Conservation (phyloP, 2,329 filamentous ascomycete species). For the Colletotrichum somersetense region DNA sequence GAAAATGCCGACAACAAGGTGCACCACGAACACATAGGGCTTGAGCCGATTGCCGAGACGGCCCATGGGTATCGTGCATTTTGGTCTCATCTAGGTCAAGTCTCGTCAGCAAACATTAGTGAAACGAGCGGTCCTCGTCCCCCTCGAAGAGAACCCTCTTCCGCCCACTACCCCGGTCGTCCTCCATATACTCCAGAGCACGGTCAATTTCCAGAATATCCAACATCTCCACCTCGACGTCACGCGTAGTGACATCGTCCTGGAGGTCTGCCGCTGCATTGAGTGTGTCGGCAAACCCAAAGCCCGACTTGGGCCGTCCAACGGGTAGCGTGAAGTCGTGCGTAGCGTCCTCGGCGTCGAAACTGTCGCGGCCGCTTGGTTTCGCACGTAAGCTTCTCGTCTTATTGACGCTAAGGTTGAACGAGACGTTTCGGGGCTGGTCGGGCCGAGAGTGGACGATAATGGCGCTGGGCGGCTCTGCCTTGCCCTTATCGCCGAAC, state of each 20-base stretch:
- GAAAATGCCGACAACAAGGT: slow-evolving; percentile 29
- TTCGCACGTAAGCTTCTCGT: slow-evolving; percentile 35
- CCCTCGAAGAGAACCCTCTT: slow-evolving; percentile 68
- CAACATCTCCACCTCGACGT: slow-evolving; percentile 72
- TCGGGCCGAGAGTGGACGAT: slow-evolving; percentile 64
- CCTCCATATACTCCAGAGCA: slow-evolving; percentile 68
- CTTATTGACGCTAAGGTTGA: slow-evolving; percentile 64
- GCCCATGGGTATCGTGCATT: slow-evolving; percentile 56
- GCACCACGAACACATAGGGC: background rate
- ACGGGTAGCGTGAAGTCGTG: slow-evolving; percentile 45
- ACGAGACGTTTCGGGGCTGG: slow-evolving; percentile 56
- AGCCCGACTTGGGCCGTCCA: slow-evolving; percentile 53
- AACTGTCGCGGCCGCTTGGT: slow-evolving; percentile 27
- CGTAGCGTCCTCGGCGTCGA: slow-evolving; percentile 36
- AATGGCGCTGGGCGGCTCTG: slow-evolving; percentile 63
- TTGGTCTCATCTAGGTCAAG: slow-evolving; percentile 35
- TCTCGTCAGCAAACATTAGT: slow-evolving; percentile 39
- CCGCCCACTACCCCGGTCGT: slow-evolving; percentile 59
- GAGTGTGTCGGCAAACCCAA: slow-evolving; percentile 66
- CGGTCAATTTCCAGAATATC: slow-evolving; percentile 76
- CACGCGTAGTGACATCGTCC: slow-evolving; percentile 62
- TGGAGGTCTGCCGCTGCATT: slow-evolving; percentile 65
- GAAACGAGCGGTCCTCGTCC: slow-evolving; percentile 8
- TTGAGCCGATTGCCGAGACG: slow-evolving; percentile 12
- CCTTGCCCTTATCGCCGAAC: slow-evolving; percentile 49